These are phyloP conservation scores for Pleurostoma richardsiae DNA, from an alignment of 2,329 filamentous ascomycete genomes.

Conservation along the genomic window DNA sequence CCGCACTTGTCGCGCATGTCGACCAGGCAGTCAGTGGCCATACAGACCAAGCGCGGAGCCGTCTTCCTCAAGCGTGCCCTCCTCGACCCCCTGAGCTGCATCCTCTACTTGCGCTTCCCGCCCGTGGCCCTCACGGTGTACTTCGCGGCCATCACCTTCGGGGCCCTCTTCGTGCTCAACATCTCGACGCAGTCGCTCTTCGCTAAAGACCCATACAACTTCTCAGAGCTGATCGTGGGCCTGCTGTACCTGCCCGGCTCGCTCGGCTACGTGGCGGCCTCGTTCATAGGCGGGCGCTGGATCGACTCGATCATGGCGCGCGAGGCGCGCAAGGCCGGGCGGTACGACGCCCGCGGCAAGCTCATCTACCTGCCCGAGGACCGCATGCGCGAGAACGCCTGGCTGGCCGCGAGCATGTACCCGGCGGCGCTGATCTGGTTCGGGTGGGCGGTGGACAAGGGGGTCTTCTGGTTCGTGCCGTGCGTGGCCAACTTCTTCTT, in stretches of 20 bases:
- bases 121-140: constrained; percentile 69
- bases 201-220: constrained; percentile 61
- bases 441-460: constrained; percentile 64
- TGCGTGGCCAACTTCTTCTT: constrained; percentile 68
- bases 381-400: constrained; percentile 77
- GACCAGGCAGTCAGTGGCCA: constrained; percentile 56
- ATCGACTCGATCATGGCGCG: constrained; percentile 76
- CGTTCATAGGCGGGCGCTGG: constrained; percentile 69
- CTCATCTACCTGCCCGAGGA: constrained; percentile 72
- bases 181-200: constrained; percentile 72
- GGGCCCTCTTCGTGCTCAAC: constrained; percentile 71
- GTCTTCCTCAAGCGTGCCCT: constrained; percentile 54
- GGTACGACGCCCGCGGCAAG: constrained; percentile 62
- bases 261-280: constrained; percentile 65
- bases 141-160: constrained; percentile 71
- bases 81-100: constrained; percentile 66
- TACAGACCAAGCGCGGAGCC: constrained; percentile 48
- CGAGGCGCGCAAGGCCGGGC: constrained; percentile 64
- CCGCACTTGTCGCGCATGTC: constrained; percentile 43
- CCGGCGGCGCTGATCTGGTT: constrained; percentile 65
- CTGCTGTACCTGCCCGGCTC: constrained; percentile 73
- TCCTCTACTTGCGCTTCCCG: constrained; percentile 69
- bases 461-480: constrained; percentile 31
- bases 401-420: constrained; percentile 65
- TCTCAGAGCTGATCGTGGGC: constrained; percentile 63